Conservation (phyloP, 176 grass and related monocot genomes). For the Zizania latifolia region DNA sequence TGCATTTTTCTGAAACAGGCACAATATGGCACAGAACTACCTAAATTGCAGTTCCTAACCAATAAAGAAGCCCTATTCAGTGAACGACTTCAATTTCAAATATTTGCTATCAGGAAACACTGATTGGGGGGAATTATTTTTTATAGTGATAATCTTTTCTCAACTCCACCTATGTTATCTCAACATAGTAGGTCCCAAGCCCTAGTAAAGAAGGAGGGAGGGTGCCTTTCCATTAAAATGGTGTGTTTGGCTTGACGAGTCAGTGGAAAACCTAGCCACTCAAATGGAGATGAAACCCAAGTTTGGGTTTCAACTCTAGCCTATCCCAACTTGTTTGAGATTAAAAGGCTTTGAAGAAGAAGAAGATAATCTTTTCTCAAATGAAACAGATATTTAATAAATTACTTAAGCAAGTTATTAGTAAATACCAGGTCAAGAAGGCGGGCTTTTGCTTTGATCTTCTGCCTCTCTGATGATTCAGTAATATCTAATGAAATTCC, state of each 20-base stretch:
- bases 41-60: neutral
- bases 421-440: conserved; percentile 89
- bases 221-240: too few species aligned
- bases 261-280: too few species aligned
- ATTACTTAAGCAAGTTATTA: neutral
- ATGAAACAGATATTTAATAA: neutral
- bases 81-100: neutral
- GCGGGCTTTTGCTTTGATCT: conserved; percentile 49
- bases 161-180: too few species aligned
- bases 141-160: neutral
- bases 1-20: conserved; percentile 6
- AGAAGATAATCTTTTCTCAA: too few species aligned
- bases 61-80: neutral
- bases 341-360: too few species aligned
- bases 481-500: conserved; percentile 22
- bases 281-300: too few species aligned
- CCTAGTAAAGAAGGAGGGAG: too few species aligned
- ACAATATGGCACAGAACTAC: neutral
- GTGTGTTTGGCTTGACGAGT: too few species aligned
- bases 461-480: conserved; percentile 46
- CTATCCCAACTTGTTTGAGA: too few species aligned
- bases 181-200: too few species aligned
- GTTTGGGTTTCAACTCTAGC: too few species aligned
- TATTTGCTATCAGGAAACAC: neutral
- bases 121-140: neutral